A percentile compares a stretch with the other conserved stretches of the same genome.
Conservation (phyloP, 768 basidiomycete genomes). For the Rhizopogon salebrosus region DNA sequence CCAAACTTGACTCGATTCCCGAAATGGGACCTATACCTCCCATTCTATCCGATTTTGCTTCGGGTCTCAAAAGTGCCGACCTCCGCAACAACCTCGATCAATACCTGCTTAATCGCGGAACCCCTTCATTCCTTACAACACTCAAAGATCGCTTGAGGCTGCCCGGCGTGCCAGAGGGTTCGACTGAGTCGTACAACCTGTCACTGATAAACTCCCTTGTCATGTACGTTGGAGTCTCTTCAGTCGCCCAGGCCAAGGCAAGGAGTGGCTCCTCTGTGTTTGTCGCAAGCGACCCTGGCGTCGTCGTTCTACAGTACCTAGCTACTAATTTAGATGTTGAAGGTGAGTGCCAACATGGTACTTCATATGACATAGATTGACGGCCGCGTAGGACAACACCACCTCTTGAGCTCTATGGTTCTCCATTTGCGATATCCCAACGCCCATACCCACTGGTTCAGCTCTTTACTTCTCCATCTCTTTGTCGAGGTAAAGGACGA, state of each 20-base stretch:
- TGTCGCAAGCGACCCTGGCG: slow-evolving; percentile 76
- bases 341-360: slow-evolving; percentile 46
- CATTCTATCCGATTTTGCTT: slow-evolving; percentile 86
- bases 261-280: slow-evolving; percentile 80
- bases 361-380: neutral
- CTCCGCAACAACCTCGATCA: slow-evolving; percentile 79
- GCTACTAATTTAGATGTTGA: slow-evolving; percentile 83
- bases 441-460: slow-evolving; percentile 98
- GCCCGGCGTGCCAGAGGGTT: slow-evolving; percentile 38
- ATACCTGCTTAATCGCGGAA: slow-evolving; percentile 73
- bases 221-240: slow-evolving; percentile 93
- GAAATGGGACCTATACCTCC: slow-evolving; percentile 93
- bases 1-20: slow-evolving; percentile 69
- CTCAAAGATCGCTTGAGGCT: slow-evolving; percentile 73
- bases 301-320: slow-evolving; percentile 78
- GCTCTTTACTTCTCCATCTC: slow-evolving; percentile 80
- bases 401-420: slow-evolving; percentile 87
- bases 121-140: slow-evolving; percentile 65
- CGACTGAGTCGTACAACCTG: slow-evolving; percentile 72
- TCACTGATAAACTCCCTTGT: slow-evolving; percentile 91
- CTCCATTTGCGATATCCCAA: slow-evolving; percentile 96
- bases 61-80: slow-evolving; percentile 75
- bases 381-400: slow-evolving; percentile 75
- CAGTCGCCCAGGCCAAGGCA: slow-evolving; percentile 84
- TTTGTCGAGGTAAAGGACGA: slow-evolving; percentile 79